Conservation (phyloP, 2,329 filamentous ascomycete species). For the Esteya vermicola region DNA sequence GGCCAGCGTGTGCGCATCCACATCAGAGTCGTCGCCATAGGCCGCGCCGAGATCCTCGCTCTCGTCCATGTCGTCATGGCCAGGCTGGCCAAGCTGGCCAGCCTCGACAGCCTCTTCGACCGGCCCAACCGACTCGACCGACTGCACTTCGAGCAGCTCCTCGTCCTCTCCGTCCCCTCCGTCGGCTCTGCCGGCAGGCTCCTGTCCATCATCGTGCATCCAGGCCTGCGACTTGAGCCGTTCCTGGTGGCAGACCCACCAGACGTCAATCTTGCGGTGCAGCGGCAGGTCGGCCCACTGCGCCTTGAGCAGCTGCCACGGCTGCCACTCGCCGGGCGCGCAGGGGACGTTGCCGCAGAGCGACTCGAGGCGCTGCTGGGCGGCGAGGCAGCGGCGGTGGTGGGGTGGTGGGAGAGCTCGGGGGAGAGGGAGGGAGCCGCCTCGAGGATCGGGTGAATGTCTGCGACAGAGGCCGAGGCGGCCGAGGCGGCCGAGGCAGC, state of each 20-base stretch:
- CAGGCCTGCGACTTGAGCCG: conserved; percentile 9
- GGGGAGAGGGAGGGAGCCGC: no score
- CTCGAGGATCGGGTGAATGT: no score
- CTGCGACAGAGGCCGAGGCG: no score
- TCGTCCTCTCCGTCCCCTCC: conserved; percentile 21
- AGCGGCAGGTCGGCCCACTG: conserved; percentile 23
- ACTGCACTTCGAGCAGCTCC: background rate
- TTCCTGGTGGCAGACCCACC: conserved; percentile 16
- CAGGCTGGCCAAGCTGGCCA: background rate
- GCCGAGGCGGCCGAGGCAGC: no score
- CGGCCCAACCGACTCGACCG: background rate
- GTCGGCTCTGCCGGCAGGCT: background rate
- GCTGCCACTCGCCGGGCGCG: conserved; percentile 23
- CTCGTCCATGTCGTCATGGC: conserved; percentile 3
- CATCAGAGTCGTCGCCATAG: conserved; percentile 20
- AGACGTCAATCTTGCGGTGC: conserved; percentile 23
- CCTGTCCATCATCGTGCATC: background rate
- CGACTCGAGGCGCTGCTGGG: conserved; percentile 9
- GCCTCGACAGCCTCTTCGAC: no score
- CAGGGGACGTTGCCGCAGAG: conserved; percentile 20
- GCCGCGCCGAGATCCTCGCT: conserved; percentile 6
- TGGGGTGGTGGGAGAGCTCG: conserved; percentile 18
- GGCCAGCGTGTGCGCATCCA: background rate
- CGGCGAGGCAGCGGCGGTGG: conserved; percentile 22
- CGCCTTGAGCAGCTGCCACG: conserved; percentile 29